Percentiles rank a stretch among this genome's conserved stretches.
phyloP scores from a whole-genome alignment of 768 basidiomycete genomes.

The Suillus fuscotomentosus region DNA sequence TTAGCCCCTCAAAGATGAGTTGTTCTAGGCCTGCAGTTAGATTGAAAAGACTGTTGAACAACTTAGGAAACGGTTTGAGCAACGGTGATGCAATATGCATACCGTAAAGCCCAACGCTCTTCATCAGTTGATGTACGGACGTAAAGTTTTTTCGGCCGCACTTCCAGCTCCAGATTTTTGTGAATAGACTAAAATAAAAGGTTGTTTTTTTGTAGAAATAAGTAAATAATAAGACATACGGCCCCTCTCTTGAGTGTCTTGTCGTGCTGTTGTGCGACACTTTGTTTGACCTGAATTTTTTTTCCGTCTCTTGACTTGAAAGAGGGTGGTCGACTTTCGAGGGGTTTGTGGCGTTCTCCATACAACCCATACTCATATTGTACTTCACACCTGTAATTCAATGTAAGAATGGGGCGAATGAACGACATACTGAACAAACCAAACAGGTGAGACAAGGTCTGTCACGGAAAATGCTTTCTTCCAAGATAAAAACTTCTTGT shows the following conservation, averaged over 20 bases:
- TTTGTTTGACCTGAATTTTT: constrained; percentile 50
- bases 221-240: constrained; percentile 35
- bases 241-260: constrained; percentile 49
- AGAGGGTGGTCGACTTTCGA: constrained; percentile 49
- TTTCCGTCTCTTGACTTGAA: constrained; percentile 62
- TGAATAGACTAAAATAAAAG: constrained; percentile 57
- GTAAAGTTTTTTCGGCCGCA: constrained; percentile 53
- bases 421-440: constrained; percentile 35
- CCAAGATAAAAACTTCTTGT: constrained; percentile 42
- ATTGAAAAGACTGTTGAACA: constrained; percentile 59
- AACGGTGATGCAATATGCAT: constrained; percentile 15
- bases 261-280: constrained; percentile 56
- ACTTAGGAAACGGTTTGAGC: not conserved
- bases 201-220: not conserved
- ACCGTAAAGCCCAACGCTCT: constrained; percentile 81
- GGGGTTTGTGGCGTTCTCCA: constrained; percentile 49
- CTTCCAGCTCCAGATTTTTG: constrained; percentile 71
- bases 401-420: constrained; percentile 2
- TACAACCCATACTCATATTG: constrained; percentile 76
- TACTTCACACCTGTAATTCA: constrained; percentile 65
- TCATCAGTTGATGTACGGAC: constrained; percentile 56
- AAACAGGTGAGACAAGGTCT: constrained; percentile 59
- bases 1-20: constrained; percentile 45
- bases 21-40: constrained; percentile 66
- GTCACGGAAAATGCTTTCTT: constrained; percentile 54